Conservation (phyloP, 495 filamentous ascomycete genomes). For the Podospora sp. region DNA sequence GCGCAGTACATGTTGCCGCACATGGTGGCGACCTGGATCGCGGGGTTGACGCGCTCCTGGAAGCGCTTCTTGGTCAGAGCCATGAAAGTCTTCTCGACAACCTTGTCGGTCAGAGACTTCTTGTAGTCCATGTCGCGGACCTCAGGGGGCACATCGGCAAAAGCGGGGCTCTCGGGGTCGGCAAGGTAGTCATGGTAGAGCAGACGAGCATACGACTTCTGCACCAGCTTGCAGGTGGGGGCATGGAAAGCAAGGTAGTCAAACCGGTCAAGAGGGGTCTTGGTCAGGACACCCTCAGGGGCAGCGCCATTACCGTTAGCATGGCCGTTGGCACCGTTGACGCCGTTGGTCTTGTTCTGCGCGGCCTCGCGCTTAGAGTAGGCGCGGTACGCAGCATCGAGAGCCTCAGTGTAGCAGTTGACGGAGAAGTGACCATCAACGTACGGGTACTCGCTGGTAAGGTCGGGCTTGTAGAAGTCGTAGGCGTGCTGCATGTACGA, state of each 20-base stretch:
- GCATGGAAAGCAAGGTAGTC: slow-evolving; percentile 96
- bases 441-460: slow-evolving; percentile 96
- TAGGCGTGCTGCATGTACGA: slow-evolving; percentile 94
- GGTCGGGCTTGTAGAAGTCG: slow-evolving; percentile 99
- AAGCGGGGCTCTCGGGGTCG: slow-evolving; percentile 74
- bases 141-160: slow-evolving; percentile 84
- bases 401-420: slow-evolving; percentile 92
- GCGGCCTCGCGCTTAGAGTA: slow-evolving; percentile 83
- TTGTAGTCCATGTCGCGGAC: slow-evolving; percentile 82
- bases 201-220: slow-evolving; percentile 92
- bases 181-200: slow-evolving; percentile 95
- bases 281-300: slow-evolving; percentile 48
- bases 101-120: slow-evolving; percentile 86
- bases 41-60: slow-evolving; percentile 81
- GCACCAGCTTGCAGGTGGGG: slow-evolving; percentile 95
- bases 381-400: slow-evolving; percentile 94
- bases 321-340: slow-evolving; percentile 62
- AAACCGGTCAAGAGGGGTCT: slow-evolving; percentile 85
- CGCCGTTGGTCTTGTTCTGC: slow-evolving; percentile 48
- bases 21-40: slow-evolving; percentile 84
- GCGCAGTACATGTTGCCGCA: slow-evolving; percentile 99
- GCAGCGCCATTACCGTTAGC: slow-evolving; percentile 49
- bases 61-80: slow-evolving; percentile 93
- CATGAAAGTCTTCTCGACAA: slow-evolving; percentile 95
- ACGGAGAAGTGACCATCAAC: slow-evolving; percentile 96